Base-by-base conservation (phyloP, 768 basidiomycete species). In the Mycena kentingensis region DNA sequence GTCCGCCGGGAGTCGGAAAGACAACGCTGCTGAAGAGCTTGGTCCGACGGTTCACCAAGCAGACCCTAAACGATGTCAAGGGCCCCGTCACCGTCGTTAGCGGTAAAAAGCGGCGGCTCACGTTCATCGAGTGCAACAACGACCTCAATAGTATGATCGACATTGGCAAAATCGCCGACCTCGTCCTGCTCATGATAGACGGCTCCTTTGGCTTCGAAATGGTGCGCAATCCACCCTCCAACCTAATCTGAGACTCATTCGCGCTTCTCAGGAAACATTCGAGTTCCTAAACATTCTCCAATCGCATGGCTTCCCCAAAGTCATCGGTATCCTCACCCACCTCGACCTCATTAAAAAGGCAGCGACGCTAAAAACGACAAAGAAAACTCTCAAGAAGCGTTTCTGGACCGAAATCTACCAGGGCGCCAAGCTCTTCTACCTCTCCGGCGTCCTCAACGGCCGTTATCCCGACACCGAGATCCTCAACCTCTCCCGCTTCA, bases 401-500 rank as follows among this genome's bases (percentile, higher is more conserved):
- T 99, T 99, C 75, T 99, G 97, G 97, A 93, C 95, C 0, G 97
- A 99, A 70, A 98, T 99, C 12, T 98, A 98, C 69, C 90, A 94
- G 63, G 97, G 97, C 44, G 96, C 97, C 26, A 99, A 99, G 68
- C 84, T 99, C 7, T 98, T 98, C 73, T 98, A 97, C 69, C 85
- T 98, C 45, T 94, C 92, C 3, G 97, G 96, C 16, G 92, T 98
- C 27, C 81, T 98, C 62, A 98, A 98, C 62, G 97, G 97, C 18
- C 90, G 95, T 34, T 98, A 98, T 69, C 95, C 97, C 26, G 97
- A 99, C 70, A 85, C 83, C 18, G 97, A 99, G 73, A 94, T 98
- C 61, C 82, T 94, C 63, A 97, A 98, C 67, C 87, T 99, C 54
- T 89, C 89, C 21, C 88, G 96, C 34, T 99, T 98, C 78, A 90